Evolutionary conservation across 2,329 filamentous ascomycete genomes (phyloP).

Genomic region (Anthostomella pinea): DNA sequence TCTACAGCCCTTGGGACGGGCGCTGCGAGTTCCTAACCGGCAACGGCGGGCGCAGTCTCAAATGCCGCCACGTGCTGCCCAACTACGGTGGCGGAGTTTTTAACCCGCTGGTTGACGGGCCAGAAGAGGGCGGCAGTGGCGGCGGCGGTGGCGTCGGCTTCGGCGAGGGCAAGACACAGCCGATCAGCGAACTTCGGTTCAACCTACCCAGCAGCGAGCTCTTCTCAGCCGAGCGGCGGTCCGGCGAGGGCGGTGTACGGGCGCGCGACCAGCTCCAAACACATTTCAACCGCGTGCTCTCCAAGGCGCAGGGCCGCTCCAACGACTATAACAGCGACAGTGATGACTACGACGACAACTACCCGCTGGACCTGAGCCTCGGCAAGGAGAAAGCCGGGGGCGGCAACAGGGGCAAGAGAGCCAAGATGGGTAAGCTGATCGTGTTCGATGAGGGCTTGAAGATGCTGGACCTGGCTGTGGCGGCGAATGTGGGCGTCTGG

Average conservation of each 20-base stretch:
- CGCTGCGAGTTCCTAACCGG: conserved; percentile 83
- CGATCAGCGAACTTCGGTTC: conserved; percentile 83
- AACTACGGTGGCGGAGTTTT: conserved; percentile 35
- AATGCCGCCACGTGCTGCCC: conserved; percentile 70
- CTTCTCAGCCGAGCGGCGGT: conserved; percentile 36
- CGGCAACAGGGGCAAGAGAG: conserved; percentile 78
- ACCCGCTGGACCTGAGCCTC: conserved; percentile 66
- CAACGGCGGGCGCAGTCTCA: conserved; percentile 68
- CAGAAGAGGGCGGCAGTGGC: too few species aligned
- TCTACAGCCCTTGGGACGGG: conserved; percentile 82
- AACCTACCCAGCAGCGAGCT: conserved; percentile 68
- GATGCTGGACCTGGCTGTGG: conserved; percentile 91
- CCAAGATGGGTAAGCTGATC: conserved; percentile 91
- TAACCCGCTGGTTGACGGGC: conserved; percentile 43
- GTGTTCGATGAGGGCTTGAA: conserved; percentile 86
- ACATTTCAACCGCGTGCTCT: conserved; percentile 26
- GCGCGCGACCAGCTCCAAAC: conserved; percentile 38
- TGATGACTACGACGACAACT: conserved; percentile 40
- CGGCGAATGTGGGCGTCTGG: conserved; percentile 89
- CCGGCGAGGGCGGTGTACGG: conserved; percentile 35
- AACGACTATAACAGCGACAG: conserved; percentile 39
- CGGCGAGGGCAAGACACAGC: conserved; percentile 25
- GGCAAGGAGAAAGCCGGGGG: conserved; percentile 84
- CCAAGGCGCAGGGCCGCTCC: conserved; percentile 30
- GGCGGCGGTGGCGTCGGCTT: too few species aligned